Evolutionary conservation across 352 stramenopile species (phyloP).

Genomic region (Pythium brachiatum): DNA sequence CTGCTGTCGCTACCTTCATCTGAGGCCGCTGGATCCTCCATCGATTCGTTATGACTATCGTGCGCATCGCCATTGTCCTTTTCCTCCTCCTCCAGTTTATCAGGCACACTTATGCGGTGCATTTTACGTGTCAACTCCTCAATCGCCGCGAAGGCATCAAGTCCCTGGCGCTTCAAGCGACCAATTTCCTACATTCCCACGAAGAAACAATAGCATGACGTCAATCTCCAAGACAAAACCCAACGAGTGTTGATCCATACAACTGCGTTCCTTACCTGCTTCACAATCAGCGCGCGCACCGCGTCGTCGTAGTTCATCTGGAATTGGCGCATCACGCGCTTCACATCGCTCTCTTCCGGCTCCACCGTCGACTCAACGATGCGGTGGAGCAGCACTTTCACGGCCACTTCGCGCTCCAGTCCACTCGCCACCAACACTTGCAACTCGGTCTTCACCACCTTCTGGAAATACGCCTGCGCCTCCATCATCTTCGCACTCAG

Average conservation of each 20-base stretch:
- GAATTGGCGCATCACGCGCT: constrained; percentile 80
- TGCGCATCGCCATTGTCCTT: constrained; percentile 2
- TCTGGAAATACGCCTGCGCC: constrained; percentile 67
- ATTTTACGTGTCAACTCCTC: constrained; percentile 84
- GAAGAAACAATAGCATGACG: not conserved
- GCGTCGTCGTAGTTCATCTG: constrained; percentile 87
- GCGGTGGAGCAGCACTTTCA: constrained; percentile 67
- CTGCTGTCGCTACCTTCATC: constrained; percentile 10
- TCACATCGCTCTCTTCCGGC: constrained; percentile 59
- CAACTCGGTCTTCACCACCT: constrained; percentile 78
- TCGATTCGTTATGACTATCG: constrained; percentile 7
- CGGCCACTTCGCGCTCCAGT: constrained; percentile 63
- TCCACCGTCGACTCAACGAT: constrained; percentile 70
- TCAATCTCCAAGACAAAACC: no score
- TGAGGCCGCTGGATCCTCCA: not conserved
- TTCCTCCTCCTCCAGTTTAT: constrained; percentile 16
- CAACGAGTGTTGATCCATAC: no score
- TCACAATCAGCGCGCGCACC: constrained; percentile 80
- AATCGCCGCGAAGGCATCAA: constrained; percentile 85
- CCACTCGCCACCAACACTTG: constrained; percentile 54
- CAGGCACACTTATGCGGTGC: constrained; percentile 34
- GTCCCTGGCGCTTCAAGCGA: constrained; percentile 63
- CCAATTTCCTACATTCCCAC: constrained; percentile 57
- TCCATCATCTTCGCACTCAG: constrained; percentile 62
- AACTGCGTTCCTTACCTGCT: constrained; percentile 40